Evolutionary conservation across 805 yeast genomes (phyloP).

Genomic region (Candida nanaspora): DNA sequence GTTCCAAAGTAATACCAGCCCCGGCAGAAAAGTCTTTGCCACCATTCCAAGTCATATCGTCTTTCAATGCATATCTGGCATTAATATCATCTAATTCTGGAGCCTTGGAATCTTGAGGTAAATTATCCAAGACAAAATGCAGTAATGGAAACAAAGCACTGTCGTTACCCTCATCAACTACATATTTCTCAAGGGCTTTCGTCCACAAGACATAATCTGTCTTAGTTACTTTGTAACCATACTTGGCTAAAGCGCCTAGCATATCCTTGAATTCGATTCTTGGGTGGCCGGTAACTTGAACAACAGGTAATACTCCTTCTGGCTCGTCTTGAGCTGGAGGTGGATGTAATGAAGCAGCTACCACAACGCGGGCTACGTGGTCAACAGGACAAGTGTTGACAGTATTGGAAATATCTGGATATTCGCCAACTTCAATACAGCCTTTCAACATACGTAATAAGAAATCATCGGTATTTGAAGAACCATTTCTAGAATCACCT

Average conservation of each 20-base stretch:
- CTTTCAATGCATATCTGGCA: slow-evolving; percentile 60
- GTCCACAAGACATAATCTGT: slow-evolving; percentile 79
- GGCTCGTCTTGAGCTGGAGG: slow-evolving; percentile 40
- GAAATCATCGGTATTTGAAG: slow-evolving; percentile 95
- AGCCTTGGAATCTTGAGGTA: slow-evolving; percentile 87
- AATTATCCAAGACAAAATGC: slow-evolving; percentile 88
- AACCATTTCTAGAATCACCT: slow-evolving; percentile 78
- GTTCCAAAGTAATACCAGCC: slow-evolving; percentile 60
- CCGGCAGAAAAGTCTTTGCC: slow-evolving; percentile 66
- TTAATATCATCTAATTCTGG: slow-evolving; percentile 91
- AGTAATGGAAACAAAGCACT: slow-evolving; percentile 88
- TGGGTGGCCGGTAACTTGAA: slow-evolving; percentile 98
- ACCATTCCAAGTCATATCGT: slow-evolving; percentile 45
- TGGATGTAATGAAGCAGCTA: slow-evolving; percentile 76
- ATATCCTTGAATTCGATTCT: slow-evolving; percentile 75
- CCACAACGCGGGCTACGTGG: slow-evolving; percentile 89
- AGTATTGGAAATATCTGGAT: slow-evolving; percentile 79
- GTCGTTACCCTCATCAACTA: slow-evolving; percentile 65
- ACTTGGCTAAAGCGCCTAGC: slow-evolving; percentile 53
- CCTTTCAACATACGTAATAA: slow-evolving; percentile 92
- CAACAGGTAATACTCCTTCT: slow-evolving; percentile 41
- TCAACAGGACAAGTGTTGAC: slow-evolving; percentile 98
- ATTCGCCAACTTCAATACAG: slow-evolving; percentile 76
- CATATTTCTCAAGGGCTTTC: slow-evolving; percentile 63
- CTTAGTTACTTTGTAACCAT: slow-evolving; percentile 63